Conservation (phyloP, 352 stramenopile species). For the Poterioochromonas sp. region DNA sequence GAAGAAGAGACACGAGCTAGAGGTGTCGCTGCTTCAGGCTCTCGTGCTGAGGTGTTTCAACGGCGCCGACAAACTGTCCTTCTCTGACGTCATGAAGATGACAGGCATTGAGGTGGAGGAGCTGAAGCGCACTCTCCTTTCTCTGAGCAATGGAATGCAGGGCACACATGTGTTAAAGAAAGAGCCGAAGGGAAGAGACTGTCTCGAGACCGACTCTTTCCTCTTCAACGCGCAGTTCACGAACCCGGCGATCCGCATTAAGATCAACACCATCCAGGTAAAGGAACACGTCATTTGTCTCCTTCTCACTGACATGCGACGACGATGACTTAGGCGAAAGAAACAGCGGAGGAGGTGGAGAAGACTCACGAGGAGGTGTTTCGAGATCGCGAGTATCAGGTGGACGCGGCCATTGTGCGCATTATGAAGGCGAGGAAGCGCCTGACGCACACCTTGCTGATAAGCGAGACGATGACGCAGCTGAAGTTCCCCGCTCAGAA, state of each 20-base stretch:
- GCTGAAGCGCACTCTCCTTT: conserved; percentile 72
- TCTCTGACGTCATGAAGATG: neutral
- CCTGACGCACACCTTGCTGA: conserved; percentile 64
- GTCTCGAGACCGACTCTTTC: conserved; percentile 69
- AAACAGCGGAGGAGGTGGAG: conserved; percentile 80
- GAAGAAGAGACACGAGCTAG: conserved; percentile 58
- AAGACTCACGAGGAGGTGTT: conserved; percentile 84
- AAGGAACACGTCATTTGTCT: neutral
- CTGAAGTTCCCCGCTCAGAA: conserved; percentile 82
- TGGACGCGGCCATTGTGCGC: conserved; percentile 82
- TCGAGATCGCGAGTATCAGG: conserved; percentile 79
- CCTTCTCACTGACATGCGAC: no score
- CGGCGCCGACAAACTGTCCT: conserved; percentile 43
- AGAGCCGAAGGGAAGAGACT: conserved; percentile 66
- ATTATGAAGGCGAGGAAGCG: conserved; percentile 90
- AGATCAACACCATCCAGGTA: conserved; percentile 81
- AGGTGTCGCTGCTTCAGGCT: conserved; percentile 72
- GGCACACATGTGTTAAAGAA: conserved; percentile 62
- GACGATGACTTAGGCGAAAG: conserved; percentile 54
- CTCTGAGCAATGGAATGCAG: conserved; percentile 68
- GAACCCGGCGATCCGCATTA: conserved; percentile 75
- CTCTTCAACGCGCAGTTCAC: conserved; percentile 69
- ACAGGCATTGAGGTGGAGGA: conserved; percentile 71
- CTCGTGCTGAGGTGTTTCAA: conserved; percentile 73
- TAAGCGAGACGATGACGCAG: conserved; percentile 47